A percentile compares a stretch with the other conserved stretches of the same genome.
phyloP scores from a whole-genome alignment of 2,329 filamentous ascomycete species.

The Leptodontidium sp. region DNA sequence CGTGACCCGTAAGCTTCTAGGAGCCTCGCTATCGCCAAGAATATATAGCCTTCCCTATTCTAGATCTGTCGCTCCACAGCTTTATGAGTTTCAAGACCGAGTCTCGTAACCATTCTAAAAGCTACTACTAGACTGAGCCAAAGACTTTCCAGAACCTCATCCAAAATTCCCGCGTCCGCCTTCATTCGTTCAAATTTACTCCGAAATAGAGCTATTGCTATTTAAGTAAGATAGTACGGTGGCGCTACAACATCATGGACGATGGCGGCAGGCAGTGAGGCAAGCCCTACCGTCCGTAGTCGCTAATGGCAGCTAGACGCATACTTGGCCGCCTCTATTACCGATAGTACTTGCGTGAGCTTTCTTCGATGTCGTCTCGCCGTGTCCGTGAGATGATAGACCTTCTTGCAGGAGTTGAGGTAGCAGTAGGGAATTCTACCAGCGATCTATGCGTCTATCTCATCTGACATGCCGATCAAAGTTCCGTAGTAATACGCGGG shows the following conservation, averaged over 20 bases:
- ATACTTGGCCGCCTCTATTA: slow-evolving; percentile 12
- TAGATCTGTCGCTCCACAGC: not conserved
- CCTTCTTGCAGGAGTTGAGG: slow-evolving; percentile 3
- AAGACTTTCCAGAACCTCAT: too few species aligned
- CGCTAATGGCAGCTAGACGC: not conserved
- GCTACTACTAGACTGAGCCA: not conserved
- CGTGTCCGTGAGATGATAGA: too few species aligned
- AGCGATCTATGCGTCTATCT: slow-evolving; percentile 2
- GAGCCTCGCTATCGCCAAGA: slow-evolving; percentile 11
- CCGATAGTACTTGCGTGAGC: slow-evolving; percentile 14
- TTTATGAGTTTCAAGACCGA: slow-evolving; percentile 8
- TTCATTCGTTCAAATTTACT: too few species aligned
- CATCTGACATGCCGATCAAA: slow-evolving; percentile 8
- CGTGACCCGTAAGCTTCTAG: slow-evolving; percentile 15
- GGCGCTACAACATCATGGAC: slow-evolving; percentile 13
- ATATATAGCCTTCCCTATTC: slow-evolving; percentile 8
- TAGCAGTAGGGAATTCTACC: slow-evolving; percentile 13
- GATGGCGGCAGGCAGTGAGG: not conserved
- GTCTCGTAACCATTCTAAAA: slow-evolving; percentile 5
- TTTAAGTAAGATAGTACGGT: slow-evolving; percentile 6
- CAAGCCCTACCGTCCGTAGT: too few species aligned
- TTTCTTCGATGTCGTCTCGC: slow-evolving; percentile 15
- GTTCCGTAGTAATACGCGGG: slow-evolving; percentile 3
- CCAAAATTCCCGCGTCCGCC: too few species aligned
- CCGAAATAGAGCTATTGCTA: not conserved